phyloP scores from a whole-genome alignment of 2,329 filamentous ascomycete genomes.

The Emmonsiellopsis sp. region DNA sequence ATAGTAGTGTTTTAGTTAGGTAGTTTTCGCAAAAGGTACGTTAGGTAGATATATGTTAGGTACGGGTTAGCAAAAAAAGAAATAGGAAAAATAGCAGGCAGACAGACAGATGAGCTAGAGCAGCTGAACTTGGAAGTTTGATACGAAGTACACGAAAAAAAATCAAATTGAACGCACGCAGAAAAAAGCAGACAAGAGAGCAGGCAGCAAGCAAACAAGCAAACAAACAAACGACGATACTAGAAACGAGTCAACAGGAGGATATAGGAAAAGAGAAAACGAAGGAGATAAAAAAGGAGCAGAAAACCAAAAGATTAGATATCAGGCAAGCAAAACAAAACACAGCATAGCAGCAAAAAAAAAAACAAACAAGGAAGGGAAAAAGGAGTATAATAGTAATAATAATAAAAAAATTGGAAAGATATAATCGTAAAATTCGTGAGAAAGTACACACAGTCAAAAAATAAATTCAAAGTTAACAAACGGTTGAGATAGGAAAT shows the following conservation, averaged over 20 bases:
- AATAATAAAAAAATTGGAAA: not conserved
- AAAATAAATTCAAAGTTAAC: not conserved
- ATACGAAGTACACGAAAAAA: conserved; percentile 1
- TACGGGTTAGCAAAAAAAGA: too few relatives aligned
- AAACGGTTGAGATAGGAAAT: not conserved
- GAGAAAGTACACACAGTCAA: not conserved
- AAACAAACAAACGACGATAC: not conserved
- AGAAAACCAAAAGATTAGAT: conserved; percentile 10
- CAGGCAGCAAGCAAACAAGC: not conserved
- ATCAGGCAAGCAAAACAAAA: conserved; percentile 7
- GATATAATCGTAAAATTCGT: not conserved
- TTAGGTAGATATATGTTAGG: too few relatives aligned
- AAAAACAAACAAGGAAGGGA: not conserved
- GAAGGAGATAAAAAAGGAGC: conserved; percentile 9
- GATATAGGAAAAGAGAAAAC: conserved; percentile 3
- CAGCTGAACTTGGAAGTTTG: conserved; percentile 4
- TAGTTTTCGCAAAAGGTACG: too few relatives aligned
- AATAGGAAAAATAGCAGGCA: too few relatives aligned
- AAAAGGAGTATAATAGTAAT: not conserved
- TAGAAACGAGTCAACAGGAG: not conserved
- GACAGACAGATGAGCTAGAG: conserved; percentile 3
- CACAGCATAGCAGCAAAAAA: not conserved
- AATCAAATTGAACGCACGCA: conserved; percentile 4
- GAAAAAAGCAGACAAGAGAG: not conserved
- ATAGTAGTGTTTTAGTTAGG: too few relatives aligned